Base-by-base conservation (phyloP, 345 rosid genomes). In the Firmiana major region DNA sequence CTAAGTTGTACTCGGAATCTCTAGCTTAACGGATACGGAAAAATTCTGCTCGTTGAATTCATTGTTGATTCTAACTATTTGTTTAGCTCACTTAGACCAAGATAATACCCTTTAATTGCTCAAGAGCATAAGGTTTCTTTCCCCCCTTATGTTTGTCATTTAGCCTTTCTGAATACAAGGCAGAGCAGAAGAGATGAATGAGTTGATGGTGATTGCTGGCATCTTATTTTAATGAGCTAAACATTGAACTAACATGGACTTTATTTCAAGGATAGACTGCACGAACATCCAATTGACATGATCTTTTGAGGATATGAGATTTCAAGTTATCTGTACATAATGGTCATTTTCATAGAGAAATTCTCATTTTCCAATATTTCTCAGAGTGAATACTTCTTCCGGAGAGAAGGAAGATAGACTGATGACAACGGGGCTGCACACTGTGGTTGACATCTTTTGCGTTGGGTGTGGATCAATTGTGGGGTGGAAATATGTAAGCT, bases 401-500 rank as follows among this genome's bases (percentile, higher is more conserved):
- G 99, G 99, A 70, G 91, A 81, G 80, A 81, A 75, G 55, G 97
- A 96, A 85, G 97, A 92, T 26, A 88, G 99, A 86, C 0, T 79
- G 81, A 96, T 94, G 98, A 83, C 88, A 83, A 96, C 98, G 0
- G 98, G 99, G 48, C n/a, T 86, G 85, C 98, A 96, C 79, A 90
- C 91, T 0, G 98, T 96, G 31, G 94, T 90, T 74, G 99, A 96
- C 79, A 89, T 94, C 64, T 94, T 92, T 87, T 96, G 99, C 82
- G 97, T 96, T 66, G 92, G 93, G 0, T 96, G 99, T 75, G 99
- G 99, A 77, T 92, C 99, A n/a, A 89, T 92, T 71, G 97, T 96
- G 24, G 99, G 98, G 43, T 96, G 98, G 99, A 96, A 77, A 92
- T 96, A 96, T 51, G 98, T 96, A 91, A 96, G 97, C 81, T 71